Evolutionary conservation across 352 stramenopile genomes (phyloP), one percentile per base, ranked within the genome.

Genomic region (Globisporangium recalcitrans): DNA sequence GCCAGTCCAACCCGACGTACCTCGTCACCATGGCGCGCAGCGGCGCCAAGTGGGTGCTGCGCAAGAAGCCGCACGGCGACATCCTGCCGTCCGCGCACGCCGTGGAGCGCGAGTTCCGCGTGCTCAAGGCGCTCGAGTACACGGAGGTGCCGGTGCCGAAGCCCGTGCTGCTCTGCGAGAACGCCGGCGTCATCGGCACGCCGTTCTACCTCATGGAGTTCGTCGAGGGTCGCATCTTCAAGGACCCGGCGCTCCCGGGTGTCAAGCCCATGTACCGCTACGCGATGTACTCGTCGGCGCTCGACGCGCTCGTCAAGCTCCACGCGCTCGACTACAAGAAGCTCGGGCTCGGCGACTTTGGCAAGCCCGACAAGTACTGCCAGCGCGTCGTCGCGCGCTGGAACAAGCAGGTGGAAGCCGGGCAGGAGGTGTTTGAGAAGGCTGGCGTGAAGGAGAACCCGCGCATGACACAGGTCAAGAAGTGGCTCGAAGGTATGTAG

Each of bases 1-100:
- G 88, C 6, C 88, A 96, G 66, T 92, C 80, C 11, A 96, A 96
- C 70, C 88, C 88, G 38, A 96, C 88, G 62, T 96, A 94, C 70
- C 72, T 93, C 29, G 58, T 96, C 53, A 77, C 60, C 4, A 90
- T 91, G 78, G 63, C 48, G 24, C 38, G 64, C 52, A 85, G 72
- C 19, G 74, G 74, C 29, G 71, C 72, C 38, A 72, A 87, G 67
- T 88, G 79, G 72, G 87, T 95, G 59, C 70, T 95, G 49, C 85
- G 87, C 36, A 93, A 93, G 75, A 91, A 95, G 69, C 87, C 87
- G 10, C 74, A 84, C 58, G 87, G 87, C 26, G 73, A 86, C 54
- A 87, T 95, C 63, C 70, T 95, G 38, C 79, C 75, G 19, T 91
- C 82, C 22, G 87, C 87, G 16, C 87, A 95, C 67, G 85, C 80